Percentiles rank a stretch among this genome's conserved stretches.
Conservation (phyloP, 2,329 filamentous ascomycete genomes). For the Plenodomus biglobosus region DNA sequence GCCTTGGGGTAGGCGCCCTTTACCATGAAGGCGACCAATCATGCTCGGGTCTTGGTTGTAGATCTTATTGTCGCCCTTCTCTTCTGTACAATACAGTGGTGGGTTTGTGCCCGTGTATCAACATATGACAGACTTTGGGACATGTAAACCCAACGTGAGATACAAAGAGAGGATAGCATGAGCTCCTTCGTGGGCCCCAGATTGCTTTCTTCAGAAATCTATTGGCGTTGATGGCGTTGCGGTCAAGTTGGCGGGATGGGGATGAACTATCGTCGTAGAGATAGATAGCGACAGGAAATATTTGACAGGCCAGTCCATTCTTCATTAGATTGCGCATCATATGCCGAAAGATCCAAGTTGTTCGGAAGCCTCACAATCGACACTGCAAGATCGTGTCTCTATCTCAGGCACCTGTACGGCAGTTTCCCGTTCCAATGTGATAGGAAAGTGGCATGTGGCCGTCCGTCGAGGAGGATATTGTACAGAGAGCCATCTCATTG, state of each 20-base stretch:
- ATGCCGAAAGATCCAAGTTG: not conserved
- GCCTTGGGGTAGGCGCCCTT: not conserved
- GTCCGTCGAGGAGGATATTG: not conserved
- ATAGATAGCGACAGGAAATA: conserved; percentile 4
- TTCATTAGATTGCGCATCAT: not conserved
- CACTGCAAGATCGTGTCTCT: not conserved
- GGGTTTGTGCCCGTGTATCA: not conserved
- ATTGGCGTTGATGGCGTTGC: conserved; percentile 17
- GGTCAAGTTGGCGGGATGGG: conserved; percentile 2
- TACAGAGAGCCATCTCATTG: not conserved
- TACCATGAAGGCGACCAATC: not conserved
- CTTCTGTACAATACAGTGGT: not conserved
- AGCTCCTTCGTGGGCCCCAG: not conserved
- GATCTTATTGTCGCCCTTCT: not conserved
- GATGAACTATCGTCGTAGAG: conserved; percentile 1
- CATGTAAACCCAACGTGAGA: not conserved
- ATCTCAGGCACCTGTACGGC: not conserved
- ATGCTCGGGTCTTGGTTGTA: not conserved
- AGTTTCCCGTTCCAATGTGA: not conserved
- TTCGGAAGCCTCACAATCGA: not conserved
- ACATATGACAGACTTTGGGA: not conserved
- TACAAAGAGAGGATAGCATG: not conserved
- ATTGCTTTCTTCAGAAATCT: conserved; percentile 10
- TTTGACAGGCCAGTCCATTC: not conserved
- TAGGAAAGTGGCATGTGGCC: not conserved